A percentile compares a stretch with the other conserved stretches of the same genome.
Conservation (phyloP, 2,329 filamentous ascomycete genomes). For the Tolypocladium endophyticum region DNA sequence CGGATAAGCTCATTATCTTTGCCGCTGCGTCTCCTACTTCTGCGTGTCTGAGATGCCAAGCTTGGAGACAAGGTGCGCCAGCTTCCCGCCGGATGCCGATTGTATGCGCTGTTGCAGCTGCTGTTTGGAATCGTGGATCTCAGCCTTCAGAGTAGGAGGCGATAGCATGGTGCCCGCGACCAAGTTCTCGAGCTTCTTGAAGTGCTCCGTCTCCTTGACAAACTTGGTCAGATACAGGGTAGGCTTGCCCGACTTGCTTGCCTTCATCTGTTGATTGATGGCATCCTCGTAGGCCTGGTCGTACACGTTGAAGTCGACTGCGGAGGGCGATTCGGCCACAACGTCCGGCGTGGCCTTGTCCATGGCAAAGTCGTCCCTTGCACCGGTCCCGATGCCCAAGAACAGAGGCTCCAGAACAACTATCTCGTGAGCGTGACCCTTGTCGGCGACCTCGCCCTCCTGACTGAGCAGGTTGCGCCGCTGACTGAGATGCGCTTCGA, state of each 20-base stretch:
- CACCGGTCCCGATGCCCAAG: slow-evolving; percentile 66
- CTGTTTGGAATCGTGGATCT: slow-evolving; percentile 6
- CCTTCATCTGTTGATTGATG: slow-evolving; percentile 63
- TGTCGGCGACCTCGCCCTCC: slow-evolving; percentile 30
- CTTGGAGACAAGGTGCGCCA: slow-evolving; percentile 7
- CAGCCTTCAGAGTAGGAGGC: slow-evolving; percentile 4
- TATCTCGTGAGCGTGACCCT: slow-evolving; percentile 44
- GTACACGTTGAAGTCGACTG: slow-evolving; percentile 80
- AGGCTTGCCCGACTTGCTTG: slow-evolving; percentile 27
- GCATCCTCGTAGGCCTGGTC: slow-evolving; percentile 70
- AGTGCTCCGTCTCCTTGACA: slow-evolving; percentile 31
- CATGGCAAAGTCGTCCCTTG: slow-evolving; percentile 32
- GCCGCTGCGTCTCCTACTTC: background rate
- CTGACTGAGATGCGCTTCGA: slow-evolving; percentile 36
- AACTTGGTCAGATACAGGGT: slow-evolving; percentile 39
- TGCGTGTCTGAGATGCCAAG: slow-evolving; percentile 4
- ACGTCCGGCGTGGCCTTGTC: slow-evolving; percentile 31
- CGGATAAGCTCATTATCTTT: background rate
- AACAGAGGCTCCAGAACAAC: slow-evolving; percentile 53
- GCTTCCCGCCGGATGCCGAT: background rate
- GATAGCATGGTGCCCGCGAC: slow-evolving; percentile 18
- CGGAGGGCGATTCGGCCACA: slow-evolving; percentile 76
- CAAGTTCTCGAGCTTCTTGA: slow-evolving; percentile 26
- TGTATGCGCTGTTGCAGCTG: slow-evolving; percentile 1
- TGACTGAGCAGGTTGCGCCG: slow-evolving; percentile 29